Base-by-base conservation (phyloP, 495 filamentous ascomycete species). In the Daldinia decipiens region DNA sequence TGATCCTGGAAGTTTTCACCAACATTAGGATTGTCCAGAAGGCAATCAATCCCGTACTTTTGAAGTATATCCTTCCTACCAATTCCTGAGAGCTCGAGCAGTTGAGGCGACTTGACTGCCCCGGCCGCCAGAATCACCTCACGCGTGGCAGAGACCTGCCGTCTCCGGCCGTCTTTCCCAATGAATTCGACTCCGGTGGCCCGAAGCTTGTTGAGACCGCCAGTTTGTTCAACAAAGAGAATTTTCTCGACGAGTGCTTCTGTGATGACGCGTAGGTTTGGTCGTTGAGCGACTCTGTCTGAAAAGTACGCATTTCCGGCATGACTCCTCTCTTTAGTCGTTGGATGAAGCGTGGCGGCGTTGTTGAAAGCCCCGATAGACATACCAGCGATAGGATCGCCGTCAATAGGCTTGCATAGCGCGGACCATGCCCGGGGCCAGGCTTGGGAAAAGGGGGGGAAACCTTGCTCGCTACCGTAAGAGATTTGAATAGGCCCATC, bases 11-110 rank as follows among this genome's bases (percentile, higher is more conserved):
- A 39, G 15, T 39, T 39, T 39, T 39, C 38, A 4, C 38, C 38
- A 39, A 39, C 38, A n/a, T n/a, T 39, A 39, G 38, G 38, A 39
- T 39, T 39, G 38, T 39, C 38, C n/a, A 39, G 13, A 39, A 39
- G 38, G 1, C 38, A 39, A 0, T n/a, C 38, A 39, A 39, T 39
- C 13, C 0, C 38, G 38, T 39, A 39, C 38, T 39, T 39, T 39
- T 39, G 13, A 8, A 39, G 38, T n/a, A n/a, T n/a, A n/a, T 39
- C 38, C 38, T 39, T 39, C 2, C 38, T n/a, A 39, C 38, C 38
- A 39, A 39, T 39, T 39, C 38, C 38, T 8, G 38, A 39, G 38
- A 39, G 38, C 13, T 39, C 13, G 4, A 39, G 38, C 12, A 39
- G 38, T 2, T 39, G 38, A 39, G 38, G 38, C 0, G 38, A 39